Evolutionary conservation across 352 stramenopile genomes (phyloP).

Genomic region (Phytophthora brassicae): DNA sequence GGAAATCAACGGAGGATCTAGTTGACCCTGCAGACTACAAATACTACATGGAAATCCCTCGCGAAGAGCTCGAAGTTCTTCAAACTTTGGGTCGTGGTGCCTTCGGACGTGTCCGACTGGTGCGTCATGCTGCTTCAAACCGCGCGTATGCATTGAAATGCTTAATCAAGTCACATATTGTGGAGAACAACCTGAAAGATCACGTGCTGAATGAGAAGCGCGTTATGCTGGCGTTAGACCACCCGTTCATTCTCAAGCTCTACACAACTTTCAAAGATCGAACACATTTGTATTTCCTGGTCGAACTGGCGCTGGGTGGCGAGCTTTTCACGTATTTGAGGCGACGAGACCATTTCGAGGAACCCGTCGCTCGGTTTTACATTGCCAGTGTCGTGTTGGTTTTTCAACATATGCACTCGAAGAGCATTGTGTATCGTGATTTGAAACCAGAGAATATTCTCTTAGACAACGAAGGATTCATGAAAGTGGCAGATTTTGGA

Average conservation of each 20-base stretch:
- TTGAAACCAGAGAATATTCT: slow-evolving; percentile 92
- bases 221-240: slow-evolving; percentile 86
- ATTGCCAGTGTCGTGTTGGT: slow-evolving; percentile 89
- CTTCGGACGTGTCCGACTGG: slow-evolving; percentile 90
- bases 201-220: slow-evolving; percentile 92
- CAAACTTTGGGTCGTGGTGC: slow-evolving; percentile 82
- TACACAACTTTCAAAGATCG: slow-evolving; percentile 89
- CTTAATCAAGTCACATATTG: slow-evolving; percentile 90
- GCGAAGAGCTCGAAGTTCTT: slow-evolving; percentile 75
- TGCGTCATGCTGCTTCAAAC: slow-evolving; percentile 65
- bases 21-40: slow-evolving; percentile 59
- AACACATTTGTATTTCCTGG: slow-evolving; percentile 89
- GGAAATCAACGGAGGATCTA: slow-evolving; percentile 39
- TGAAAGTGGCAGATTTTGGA: slow-evolving; percentile 92
- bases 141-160: slow-evolving; percentile 91
- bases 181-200: slow-evolving; percentile 90
- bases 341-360: slow-evolving; percentile 69
- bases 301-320: slow-evolving; percentile 91
- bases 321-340: slow-evolving; percentile 93
- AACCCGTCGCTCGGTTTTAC: slow-evolving; percentile 84
- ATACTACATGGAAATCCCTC: slow-evolving; percentile 72
- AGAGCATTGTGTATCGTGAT: slow-evolving; percentile 91
- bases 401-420: slow-evolving; percentile 90
- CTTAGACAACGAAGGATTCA: slow-evolving; percentile 81
- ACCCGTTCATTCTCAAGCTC: slow-evolving; percentile 93